Base-by-base conservation (phyloP, 768 basidiomycete genomes). In the Mrakia frigida region DNA sequence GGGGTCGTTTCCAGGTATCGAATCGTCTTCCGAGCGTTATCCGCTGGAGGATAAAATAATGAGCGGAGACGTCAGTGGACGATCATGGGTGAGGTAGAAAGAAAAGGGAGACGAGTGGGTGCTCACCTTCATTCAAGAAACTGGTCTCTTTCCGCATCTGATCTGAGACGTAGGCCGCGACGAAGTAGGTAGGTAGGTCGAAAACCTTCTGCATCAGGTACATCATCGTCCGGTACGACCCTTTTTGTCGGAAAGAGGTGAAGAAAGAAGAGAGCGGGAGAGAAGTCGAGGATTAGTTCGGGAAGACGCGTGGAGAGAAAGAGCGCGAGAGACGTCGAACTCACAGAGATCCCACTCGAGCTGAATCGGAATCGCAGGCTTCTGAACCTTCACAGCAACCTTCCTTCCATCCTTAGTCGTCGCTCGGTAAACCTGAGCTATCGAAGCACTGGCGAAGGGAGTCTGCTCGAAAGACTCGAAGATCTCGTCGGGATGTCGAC, bases 331-430 rank as follows among this genome's bases (percentile, higher is more conserved):
- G 81, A 83, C 4, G 18, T 50, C 46, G 46, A 87, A 88, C 41
- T 65, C 63, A 65, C 86, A 89, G 18, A 94, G 84, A 81, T 94
- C 92, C 88, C 73, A 76, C 67, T 59, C 74, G 35, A 75, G 37
- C 31, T 75, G 74, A 4, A 68, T n/a, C 23, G 31, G 65, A 21
- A 75, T 73, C 41, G 52, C 52, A 13, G 70, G 70, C 52, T 95
- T 96, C 85, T 97, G 93, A 92, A 78, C 86, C 84, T 98, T 98
- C 78, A 98, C 94, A 0, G 94, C 95, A 1, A 98, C 94, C 88
- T 50, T 87, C 85, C 76, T 78, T 77, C 80, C 78, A 23, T 81
- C 82, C 79, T 84, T 86, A 59, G 90, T 81, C n/a, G 83, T 85
- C 6, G 95, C 95, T 63, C 87, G 87, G 81, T 97, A 94, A 0